Conservation (phyloP, 2,329 filamentous ascomycete genomes). For the Hyphodiscus sp. region DNA sequence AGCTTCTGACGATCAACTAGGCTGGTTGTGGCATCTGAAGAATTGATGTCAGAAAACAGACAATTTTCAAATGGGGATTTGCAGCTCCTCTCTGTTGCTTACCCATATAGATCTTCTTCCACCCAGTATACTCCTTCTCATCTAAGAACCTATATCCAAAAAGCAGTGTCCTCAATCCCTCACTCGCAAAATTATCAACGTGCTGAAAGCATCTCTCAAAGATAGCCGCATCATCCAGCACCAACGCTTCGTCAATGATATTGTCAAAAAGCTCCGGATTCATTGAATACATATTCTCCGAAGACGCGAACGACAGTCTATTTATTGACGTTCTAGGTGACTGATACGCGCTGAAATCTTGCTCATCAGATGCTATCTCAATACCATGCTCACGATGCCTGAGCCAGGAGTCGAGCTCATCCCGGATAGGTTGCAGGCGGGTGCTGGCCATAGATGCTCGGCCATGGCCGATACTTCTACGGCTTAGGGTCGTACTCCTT, state of each 20-base stretch:
- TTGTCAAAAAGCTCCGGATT: conserved; percentile 46
- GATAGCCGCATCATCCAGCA: conserved; percentile 48
- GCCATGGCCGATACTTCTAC: conserved; percentile 13
- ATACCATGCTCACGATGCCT: conserved; percentile 38
- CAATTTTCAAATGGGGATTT: too few relatives aligned
- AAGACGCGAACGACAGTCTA: conserved; percentile 25
- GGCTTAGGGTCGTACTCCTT: conserved; percentile 13
- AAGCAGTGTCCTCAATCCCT: conserved; percentile 78
- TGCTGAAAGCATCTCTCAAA: conserved; percentile 76
- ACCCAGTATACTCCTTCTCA: conserved; percentile 64
- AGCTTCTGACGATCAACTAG: conserved; percentile 69
- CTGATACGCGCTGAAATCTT: conserved; percentile 30
- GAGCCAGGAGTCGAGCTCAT: conserved; percentile 31
- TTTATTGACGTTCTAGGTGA: conserved; percentile 37
- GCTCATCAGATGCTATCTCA: conserved; percentile 34
- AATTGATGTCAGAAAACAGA: too few relatives aligned
- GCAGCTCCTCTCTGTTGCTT: too few relatives aligned
- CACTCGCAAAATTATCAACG: conserved; percentile 79
- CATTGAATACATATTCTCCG: conserved; percentile 29
- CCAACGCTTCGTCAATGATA: conserved; percentile 53
- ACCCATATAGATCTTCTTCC: conserved; percentile 68
- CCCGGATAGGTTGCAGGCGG: conserved; percentile 31
- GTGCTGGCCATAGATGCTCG: conserved; percentile 26
- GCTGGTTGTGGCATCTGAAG: conserved; percentile 65
- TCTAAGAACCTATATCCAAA: conserved; percentile 75